Conservation (phyloP, 2,329 filamentous ascomycete species). For the Diaporthe ampelina region DNA sequence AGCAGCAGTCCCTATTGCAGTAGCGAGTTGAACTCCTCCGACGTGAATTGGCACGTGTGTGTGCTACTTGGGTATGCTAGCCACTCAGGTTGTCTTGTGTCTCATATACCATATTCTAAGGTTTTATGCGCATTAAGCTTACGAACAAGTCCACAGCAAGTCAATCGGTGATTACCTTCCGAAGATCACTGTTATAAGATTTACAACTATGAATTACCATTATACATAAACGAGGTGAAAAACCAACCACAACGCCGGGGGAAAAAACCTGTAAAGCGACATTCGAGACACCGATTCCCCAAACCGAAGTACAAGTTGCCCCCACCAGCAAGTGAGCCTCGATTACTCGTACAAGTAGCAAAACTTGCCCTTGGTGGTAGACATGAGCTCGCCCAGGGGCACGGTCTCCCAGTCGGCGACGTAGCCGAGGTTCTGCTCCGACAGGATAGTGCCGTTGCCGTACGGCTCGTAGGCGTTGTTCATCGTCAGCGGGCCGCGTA, state of each 20-base stretch:
- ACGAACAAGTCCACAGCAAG: background rate
- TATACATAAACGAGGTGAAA: background rate
- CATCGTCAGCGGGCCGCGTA: conserved; percentile 7
- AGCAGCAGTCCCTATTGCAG: background rate
- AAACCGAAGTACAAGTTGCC: too few relatives aligned
- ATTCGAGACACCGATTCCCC: background rate
- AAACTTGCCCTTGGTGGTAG: conserved; percentile 36
- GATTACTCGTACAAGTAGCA: conserved; percentile 40
- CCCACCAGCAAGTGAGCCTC: background rate
- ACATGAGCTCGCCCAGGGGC: conserved; percentile 31
- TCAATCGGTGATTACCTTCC: background rate
- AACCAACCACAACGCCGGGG: background rate
- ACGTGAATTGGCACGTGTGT: too few relatives aligned
- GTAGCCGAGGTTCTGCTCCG: conserved; percentile 15
- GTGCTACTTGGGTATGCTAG: too few relatives aligned
- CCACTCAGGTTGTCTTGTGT: too few relatives aligned
- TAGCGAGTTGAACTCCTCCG: background rate
- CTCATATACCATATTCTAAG: too few relatives aligned
- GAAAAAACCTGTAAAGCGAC: background rate
- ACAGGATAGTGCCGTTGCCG: conserved; percentile 20
- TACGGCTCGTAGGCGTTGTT: conserved; percentile 10
- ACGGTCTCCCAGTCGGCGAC: conserved; percentile 4
- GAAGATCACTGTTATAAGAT: too few relatives aligned
- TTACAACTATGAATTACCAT: background rate
- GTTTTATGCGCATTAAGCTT: background rate